A percentile compares a stretch with the other conserved stretches of the same genome.
These are phyloP conservation scores for Salix arbutifolia DNA, from an alignment of 345 rosid genomes.

Conservation along the genomic window DNA sequence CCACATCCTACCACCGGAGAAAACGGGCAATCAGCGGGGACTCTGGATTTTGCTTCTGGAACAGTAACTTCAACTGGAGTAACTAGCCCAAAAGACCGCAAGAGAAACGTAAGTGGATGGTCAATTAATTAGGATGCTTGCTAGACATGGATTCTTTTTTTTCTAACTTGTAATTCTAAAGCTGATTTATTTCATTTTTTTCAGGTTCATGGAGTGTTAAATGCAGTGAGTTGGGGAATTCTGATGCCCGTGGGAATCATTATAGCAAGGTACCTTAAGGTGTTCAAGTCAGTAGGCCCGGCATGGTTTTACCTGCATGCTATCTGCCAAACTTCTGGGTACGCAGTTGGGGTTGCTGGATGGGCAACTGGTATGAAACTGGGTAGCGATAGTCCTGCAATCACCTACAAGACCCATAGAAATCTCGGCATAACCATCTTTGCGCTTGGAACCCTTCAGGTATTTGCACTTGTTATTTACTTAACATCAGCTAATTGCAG, in stretches of 20 bases:
- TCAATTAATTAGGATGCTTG: background rate
- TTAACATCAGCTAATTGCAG: background rate
- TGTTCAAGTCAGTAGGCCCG: slow-evolving; percentile 67
- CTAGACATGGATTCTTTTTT: background rate
- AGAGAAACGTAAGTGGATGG: slow-evolving; percentile 62
- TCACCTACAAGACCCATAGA: slow-evolving; percentile 46
- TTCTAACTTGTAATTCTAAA: background rate
- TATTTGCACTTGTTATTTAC: background rate
- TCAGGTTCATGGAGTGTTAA: slow-evolving; percentile 79
- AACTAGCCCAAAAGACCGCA: slow-evolving; percentile 29
- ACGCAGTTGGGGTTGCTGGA: slow-evolving; percentile 69
- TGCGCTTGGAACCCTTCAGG: slow-evolving; percentile 77
- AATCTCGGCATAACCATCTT: slow-evolving; percentile 68
- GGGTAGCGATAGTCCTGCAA: slow-evolving; percentile 48
- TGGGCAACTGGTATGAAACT: slow-evolving; percentile 83
- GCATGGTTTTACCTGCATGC: slow-evolving; percentile 88
- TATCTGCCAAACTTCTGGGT: slow-evolving; percentile 69
- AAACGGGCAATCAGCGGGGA: slow-evolving; percentile 29
- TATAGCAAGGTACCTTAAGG: slow-evolving; percentile 75
- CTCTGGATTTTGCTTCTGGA: slow-evolving; percentile 48
- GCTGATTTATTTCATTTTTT: background rate
- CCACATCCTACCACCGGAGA: background rate
- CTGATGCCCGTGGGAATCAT: slow-evolving; percentile 75
- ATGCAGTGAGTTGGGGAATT: slow-evolving; percentile 85
- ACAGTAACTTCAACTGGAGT: slow-evolving; percentile 27